Conservation (phyloP, 371 early-diverging fungal genomes). For the Mortierella sp. region DNA sequence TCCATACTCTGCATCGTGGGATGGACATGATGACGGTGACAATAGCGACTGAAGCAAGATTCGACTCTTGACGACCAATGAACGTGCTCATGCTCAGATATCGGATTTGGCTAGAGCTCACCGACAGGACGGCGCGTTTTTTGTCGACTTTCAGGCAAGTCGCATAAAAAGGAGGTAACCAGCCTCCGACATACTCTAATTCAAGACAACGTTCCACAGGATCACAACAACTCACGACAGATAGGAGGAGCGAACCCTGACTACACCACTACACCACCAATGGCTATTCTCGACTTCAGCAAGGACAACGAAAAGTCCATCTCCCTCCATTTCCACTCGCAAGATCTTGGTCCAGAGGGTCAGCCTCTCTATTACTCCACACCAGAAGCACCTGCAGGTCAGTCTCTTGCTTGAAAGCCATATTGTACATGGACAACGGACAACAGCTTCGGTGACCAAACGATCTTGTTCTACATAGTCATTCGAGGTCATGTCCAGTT, state of each 20-base stretch:
- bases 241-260: too few relatives aligned
- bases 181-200: not conserved
- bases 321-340: constrained; percentile 33
- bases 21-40: constrained; percentile 10
- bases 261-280: constrained; percentile 2
- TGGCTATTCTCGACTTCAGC: constrained; percentile 40
- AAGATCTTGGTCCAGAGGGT: constrained; percentile 35
- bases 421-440: too few relatives aligned
- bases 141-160: constrained; percentile 7
- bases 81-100: too few relatives aligned
- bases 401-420: not conserved
- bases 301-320: constrained; percentile 40
- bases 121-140: not conserved
- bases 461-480: constrained; percentile 7
- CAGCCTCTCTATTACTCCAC: constrained; percentile 39
- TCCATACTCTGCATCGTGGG: constrained; percentile 19
- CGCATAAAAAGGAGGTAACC: too few relatives aligned
- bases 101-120: too few relatives aligned
- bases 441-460: too few relatives aligned
- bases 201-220: not conserved
- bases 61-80: too few relatives aligned
- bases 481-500: constrained; percentile 40
- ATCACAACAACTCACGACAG: too few relatives aligned
- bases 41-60: constrained; percentile 18
- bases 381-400: constrained; percentile 40